phyloP scores from a whole-genome alignment of 305 asterid species.

The Fraxinus dipetala region DNA sequence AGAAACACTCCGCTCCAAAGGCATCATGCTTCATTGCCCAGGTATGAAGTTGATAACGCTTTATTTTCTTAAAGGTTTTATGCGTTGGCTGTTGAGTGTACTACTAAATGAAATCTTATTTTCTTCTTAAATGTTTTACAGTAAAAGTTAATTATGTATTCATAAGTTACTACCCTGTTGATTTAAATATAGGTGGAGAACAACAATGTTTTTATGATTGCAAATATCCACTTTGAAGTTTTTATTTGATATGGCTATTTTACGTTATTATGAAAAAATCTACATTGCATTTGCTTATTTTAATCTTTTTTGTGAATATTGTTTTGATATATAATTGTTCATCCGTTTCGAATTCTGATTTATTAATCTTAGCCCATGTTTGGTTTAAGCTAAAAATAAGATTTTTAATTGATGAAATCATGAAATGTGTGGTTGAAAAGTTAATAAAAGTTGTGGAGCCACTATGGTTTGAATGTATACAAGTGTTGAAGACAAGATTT shows the following conservation, averaged over 20 bases:
- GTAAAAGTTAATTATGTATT: not conserved
- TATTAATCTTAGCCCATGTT: not conserved
- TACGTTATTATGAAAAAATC: not conserved
- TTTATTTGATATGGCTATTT: not conserved
- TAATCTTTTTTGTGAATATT: not conserved
- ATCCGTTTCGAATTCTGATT: not conserved
- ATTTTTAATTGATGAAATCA: not conserved
- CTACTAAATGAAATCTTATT: not conserved
- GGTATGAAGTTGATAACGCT: conserved; percentile 41
- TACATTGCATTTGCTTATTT: not conserved
- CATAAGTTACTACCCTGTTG: not conserved
- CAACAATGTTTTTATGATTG: conserved; percentile 10
- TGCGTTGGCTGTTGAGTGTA: not conserved
- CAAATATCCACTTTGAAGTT: not conserved
- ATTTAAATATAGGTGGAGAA: not conserved
- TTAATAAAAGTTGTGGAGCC: not conserved
- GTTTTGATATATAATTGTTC: too few relatives aligned
- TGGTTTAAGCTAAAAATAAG: not conserved
- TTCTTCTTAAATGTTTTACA: not conserved
- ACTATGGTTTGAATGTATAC: not conserved
- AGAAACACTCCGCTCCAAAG: conserved; percentile 65
- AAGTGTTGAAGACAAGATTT: not conserved
- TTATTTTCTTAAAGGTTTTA: not conserved
- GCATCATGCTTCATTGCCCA: conserved; percentile 86
- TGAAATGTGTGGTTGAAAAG: not conserved